phyloP scores from a whole-genome alignment of 1,284 basidiomycete genomes.

The Cryptococcus wingfieldii region DNA sequence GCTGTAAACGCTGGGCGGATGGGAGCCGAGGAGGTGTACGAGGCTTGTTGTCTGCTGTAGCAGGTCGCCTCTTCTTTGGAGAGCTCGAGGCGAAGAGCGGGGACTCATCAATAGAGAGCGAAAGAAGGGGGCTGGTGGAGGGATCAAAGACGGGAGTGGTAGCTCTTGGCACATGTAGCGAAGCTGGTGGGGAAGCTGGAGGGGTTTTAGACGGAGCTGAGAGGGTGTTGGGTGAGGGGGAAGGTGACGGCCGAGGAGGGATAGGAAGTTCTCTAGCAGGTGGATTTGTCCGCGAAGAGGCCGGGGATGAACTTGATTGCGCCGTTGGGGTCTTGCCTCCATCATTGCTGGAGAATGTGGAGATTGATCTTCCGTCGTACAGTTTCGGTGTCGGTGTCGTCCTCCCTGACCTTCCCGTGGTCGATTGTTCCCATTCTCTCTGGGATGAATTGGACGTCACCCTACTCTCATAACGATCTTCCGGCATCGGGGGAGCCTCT shows the following conservation, averaged over 20 bases:
- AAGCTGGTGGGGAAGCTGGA: not conserved
- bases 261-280: not conserved
- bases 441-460: no score
- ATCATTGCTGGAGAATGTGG: no score
- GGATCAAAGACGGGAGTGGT: not conserved
- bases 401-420: no score
- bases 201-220: not conserved
- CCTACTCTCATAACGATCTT: not conserved
- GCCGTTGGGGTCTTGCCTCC: not conserved
- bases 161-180: not conserved
- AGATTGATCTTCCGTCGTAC: no score
- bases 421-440: no score
- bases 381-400: not conserved
- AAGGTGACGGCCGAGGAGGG: not conserved
- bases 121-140: constrained; percentile 5
- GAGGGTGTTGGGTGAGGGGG: not conserved
- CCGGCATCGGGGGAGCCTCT: constrained; percentile 20
- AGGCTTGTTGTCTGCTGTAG: not conserved
- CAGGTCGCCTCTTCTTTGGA: constrained; percentile 12
- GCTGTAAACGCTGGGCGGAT: constrained; percentile 29
- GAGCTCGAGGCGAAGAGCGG: constrained; percentile 1
- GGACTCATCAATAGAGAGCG: not conserved
- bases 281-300: not conserved
- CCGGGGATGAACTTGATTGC: not conserved
- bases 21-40: constrained; percentile 16